phyloP scores from a whole-genome alignment of 2,329 filamentous ascomycete genomes.

The Colletotrichum karsti region DNA sequence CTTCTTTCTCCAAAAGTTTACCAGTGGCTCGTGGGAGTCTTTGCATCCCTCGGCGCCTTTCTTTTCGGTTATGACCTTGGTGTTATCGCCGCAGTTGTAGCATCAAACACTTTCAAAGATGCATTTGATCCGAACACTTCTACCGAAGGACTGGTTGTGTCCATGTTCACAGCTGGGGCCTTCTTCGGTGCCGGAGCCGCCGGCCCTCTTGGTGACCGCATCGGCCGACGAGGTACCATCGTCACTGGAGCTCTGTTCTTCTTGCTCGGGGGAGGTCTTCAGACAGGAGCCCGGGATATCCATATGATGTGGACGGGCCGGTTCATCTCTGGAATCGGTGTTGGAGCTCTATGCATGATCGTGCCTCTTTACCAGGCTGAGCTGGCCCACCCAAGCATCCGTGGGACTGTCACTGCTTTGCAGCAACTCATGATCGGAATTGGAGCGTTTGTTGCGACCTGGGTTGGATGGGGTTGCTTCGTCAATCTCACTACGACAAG shows the following conservation, averaged over 20 bases:
- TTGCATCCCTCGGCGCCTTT: conserved; percentile 76
- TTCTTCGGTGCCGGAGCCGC: conserved; percentile 83
- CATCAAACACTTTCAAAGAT: conserved; percentile 54
- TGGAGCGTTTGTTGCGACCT: conserved; percentile 75
- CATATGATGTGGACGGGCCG: conserved; percentile 75
- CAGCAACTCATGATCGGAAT: conserved; percentile 87
- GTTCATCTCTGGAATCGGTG: conserved; percentile 71
- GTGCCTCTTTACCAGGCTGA: conserved; percentile 78
- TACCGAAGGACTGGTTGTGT: conserved; percentile 63
- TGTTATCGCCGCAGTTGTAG: conserved; percentile 71
- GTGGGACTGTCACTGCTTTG: conserved; percentile 76
- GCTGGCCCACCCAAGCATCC: conserved; percentile 78
- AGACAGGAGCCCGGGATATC: conserved; percentile 69
- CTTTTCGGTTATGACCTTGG: conserved; percentile 84
- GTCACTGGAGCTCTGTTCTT: conserved; percentile 78
- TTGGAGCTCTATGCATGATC: conserved; percentile 51
- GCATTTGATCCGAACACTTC: conserved; percentile 55
- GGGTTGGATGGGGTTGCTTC: conserved; percentile 52
- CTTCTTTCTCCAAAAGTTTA: conserved; percentile 16
- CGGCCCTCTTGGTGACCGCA: conserved; percentile 78
- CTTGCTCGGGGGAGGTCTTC: conserved; percentile 71
- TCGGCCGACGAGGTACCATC: conserved; percentile 77
- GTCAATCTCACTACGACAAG: conserved; percentile 36
- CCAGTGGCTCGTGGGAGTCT: conserved; percentile 70
- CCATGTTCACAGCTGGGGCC: conserved; percentile 79